Evolutionary conservation across 371 early-diverging fungal genomes (phyloP), one percentile per base, ranked within the genome.

Genomic region (Mucor velutinosus): DNA sequence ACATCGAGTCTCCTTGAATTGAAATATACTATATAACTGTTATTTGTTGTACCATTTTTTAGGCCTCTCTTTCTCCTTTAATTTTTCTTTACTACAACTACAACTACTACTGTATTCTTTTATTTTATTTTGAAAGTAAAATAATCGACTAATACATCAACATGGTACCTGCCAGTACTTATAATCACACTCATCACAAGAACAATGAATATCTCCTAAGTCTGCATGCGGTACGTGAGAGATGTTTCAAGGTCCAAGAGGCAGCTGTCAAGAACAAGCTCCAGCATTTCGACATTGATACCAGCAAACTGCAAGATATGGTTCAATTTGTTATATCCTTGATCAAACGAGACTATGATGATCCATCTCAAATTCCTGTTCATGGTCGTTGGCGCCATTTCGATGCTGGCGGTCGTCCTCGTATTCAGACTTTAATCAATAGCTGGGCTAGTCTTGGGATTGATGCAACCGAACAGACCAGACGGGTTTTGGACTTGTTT

Each of bases 351-450:
- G 94, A 94, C 70, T 78, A 77, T 60, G 69, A 83, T 11, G 75
- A 83, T 29, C 73, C 82, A 12, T 66, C 76, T 39, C 60, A 76
- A 19, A 92, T 97, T 33, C 95, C 96, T 11, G 83, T 87, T 0
- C 95, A 97, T 70, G 90, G 95, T 19, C 86, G 97, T 47, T 94
- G 94, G 92, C 87, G 97, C 30, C 94, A 94, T 55, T 96, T 94
- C 76, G 91, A 92, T 59, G 87, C 89, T 12, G 83, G 86, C 3
- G 82, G 79, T 10, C 65, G 76, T 35, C 82, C 86, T 19, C 83
- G 92, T 19, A 70, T 89, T 45, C 82, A 80, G 30, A 80, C 85
- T 21, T 72, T 95, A 37, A 70, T 91, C 7, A 64, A 70, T 43
- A 61, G 72, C 8, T 81, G 81, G 83, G 70, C 72, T 4, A 79